Conservation (phyloP, 805 yeast genomes). For the Lipomyces starkeyi region DNA sequence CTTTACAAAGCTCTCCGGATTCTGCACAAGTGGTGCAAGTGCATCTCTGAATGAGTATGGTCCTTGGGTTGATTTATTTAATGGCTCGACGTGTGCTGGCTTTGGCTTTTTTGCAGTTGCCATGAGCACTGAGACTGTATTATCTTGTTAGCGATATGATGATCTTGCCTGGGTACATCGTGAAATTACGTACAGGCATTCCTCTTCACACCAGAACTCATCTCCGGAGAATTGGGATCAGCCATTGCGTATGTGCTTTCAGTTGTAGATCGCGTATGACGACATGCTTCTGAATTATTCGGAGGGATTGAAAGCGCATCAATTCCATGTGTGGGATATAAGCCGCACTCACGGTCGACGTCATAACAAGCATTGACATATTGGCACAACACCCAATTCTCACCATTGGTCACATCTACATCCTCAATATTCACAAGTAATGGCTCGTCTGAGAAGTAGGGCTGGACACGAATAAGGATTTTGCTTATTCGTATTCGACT, state of each 20-base stretch:
- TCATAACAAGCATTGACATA: too few relatives aligned
- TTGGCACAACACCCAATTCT: not conserved
- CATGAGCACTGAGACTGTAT: not conserved
- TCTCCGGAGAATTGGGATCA: not conserved
- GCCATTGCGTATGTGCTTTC: not conserved
- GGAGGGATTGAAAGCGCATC: too few relatives aligned
- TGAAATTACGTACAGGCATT: constrained; percentile 4
- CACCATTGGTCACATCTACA: too few relatives aligned
- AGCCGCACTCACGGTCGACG: too few relatives aligned
- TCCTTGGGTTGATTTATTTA: not conserved
- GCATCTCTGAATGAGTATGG: constrained; percentile 50
- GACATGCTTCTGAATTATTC: not conserved
- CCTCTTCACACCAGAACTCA: not conserved
- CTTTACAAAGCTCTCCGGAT: constrained; percentile 50
- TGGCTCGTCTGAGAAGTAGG: constrained; percentile 30
- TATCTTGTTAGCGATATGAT: not conserved
- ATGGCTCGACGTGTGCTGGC: not conserved
- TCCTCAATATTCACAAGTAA: not conserved
- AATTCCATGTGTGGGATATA: too few relatives aligned
- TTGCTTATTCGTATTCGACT: too few relatives aligned
- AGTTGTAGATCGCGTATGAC: not conserved
- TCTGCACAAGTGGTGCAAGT: constrained; percentile 55
- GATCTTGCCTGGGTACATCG: not conserved
- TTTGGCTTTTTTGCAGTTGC: not conserved
- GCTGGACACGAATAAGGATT: too few relatives aligned